phyloP scores from a whole-genome alignment of 768 basidiomycete genomes.

The Pisolithus marmoratus region DNA sequence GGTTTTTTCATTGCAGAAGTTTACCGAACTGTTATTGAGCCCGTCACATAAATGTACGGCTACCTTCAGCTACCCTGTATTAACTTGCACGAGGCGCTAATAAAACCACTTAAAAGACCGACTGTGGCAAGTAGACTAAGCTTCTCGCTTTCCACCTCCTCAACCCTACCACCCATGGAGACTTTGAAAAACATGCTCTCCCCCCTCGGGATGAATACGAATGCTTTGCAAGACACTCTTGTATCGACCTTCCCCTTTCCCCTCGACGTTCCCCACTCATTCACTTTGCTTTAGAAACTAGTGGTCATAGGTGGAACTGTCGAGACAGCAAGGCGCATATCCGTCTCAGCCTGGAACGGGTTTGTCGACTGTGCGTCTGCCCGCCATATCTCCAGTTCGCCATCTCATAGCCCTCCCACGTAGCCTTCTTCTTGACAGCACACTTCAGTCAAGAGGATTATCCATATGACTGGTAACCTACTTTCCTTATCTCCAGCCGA shows the following conservation, averaged over 20 bases:
- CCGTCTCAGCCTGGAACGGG: conserved; percentile 83
- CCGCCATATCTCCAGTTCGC: conserved; percentile 2
- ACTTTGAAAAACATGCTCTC: conserved; percentile 64
- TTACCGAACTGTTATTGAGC: conserved; percentile 28
- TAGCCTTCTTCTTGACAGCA: conserved; percentile 83
- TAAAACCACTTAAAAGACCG: conserved; percentile 35
- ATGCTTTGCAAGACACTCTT: conserved; percentile 73
- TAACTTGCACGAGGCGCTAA: conserved; percentile 29
- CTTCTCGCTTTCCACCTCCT: conserved; percentile 30
- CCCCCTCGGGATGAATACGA: conserved; percentile 61
- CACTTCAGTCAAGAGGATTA: conserved; percentile 87
- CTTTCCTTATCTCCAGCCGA: neutral
- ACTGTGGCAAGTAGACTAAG: conserved; percentile 21
- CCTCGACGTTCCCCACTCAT: conserved; percentile 1
- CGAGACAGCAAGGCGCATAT: conserved; percentile 76
- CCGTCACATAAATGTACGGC: conserved; percentile 16
- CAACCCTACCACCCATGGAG: conserved; percentile 50
- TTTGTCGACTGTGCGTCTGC: conserved; percentile 68
- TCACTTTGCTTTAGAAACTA: conserved; percentile 54
- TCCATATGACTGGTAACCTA: conserved; percentile 71
- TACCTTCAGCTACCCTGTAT: conserved; percentile 20
- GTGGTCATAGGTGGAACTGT: conserved; percentile 88
- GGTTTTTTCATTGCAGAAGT: conserved; percentile 18
- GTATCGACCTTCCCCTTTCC: conserved; percentile 34
- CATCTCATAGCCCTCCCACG: conserved; percentile 18